These are phyloP conservation scores for Acarospora socialis DNA, from an alignment of 2,329 filamentous ascomycete genomes.

Conservation along the genomic window DNA sequence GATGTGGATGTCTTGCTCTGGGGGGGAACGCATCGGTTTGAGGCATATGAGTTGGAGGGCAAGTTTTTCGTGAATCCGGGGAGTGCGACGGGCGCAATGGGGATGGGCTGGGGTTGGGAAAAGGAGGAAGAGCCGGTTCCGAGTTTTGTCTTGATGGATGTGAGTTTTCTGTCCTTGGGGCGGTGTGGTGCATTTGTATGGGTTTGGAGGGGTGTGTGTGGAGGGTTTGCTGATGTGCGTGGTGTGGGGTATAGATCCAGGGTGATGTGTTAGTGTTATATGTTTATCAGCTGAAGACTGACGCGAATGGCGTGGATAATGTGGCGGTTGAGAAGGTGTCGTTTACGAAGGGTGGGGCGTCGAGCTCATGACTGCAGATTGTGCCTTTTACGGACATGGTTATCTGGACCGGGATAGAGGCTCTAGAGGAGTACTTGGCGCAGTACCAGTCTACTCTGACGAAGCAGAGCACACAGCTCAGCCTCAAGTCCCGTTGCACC, in stretches of 20 bases:
- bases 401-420: too few species aligned
- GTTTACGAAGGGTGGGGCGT: conserved; percentile 61
- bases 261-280: conserved; percentile 91
- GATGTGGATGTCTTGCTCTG: conserved; percentile 56
- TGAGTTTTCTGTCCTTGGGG: conserved; percentile 41
- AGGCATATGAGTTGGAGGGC: conserved; percentile 58
- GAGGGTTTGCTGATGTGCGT: conserved; percentile 4
- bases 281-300: conserved; percentile 75
- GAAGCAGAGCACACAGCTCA: too few species aligned
- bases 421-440: too few species aligned
- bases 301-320: conserved; percentile 61
- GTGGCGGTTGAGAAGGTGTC: conserved; percentile 78
- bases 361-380: conserved; percentile 32
- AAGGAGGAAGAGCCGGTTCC: conserved; percentile 61
- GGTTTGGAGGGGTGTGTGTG: neutral
- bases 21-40: conserved; percentile 56
- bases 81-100: conserved; percentile 52
- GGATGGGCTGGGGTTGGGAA: conserved; percentile 42
- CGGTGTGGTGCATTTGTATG: too few species aligned
- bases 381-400: too few species aligned
- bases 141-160: conserved; percentile 96
- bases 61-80: conserved; percentile 60
- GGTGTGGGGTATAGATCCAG: conserved; percentile 52
- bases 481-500: too few species aligned
- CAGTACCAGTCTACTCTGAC: too few species aligned